Percentiles rank a stretch among this genome's conserved stretches.
phyloP scores from a whole-genome alignment of 129 eudicot species.

The Mikania micrantha region DNA sequence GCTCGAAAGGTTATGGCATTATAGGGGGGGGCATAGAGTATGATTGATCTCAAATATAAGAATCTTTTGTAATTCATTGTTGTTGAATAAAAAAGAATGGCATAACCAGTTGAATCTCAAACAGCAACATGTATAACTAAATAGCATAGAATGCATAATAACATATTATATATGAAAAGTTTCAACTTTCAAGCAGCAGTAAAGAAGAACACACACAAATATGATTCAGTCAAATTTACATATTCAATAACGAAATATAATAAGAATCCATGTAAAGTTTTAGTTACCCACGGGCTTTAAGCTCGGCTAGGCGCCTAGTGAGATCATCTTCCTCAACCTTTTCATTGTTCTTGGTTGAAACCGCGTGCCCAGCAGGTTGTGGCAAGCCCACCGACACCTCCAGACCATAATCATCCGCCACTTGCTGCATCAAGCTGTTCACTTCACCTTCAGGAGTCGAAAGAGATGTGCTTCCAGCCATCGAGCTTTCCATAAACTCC shows the following conservation, averaged over 20 bases:
- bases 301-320: constrained; percentile 78
- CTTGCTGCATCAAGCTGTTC: constrained; percentile 90
- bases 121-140: background rate
- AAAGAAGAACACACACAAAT: background rate
- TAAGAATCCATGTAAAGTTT: background rate
- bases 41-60: background rate
- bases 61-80: background rate
- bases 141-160: background rate
- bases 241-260: constrained; percentile 14
- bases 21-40: too few relatives aligned
- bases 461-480: constrained; percentile 89
- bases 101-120: background rate
- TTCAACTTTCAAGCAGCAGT: background rate
- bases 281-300: constrained; percentile 69
- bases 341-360: constrained; percentile 44
- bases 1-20: constrained; percentile 6
- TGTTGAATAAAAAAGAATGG: background rate
- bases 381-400: constrained; percentile 92
- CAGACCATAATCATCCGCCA: constrained; percentile 89
- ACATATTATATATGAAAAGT: background rate
- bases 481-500: constrained; percentile 87
- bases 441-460: constrained; percentile 90
- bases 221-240: constrained; percentile 21
- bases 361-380: constrained; percentile 67
- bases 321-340: constrained; percentile 86